phyloP scores from a whole-genome alignment of 768 basidiomycete species.

The Crassisporium funariophilum region DNA sequence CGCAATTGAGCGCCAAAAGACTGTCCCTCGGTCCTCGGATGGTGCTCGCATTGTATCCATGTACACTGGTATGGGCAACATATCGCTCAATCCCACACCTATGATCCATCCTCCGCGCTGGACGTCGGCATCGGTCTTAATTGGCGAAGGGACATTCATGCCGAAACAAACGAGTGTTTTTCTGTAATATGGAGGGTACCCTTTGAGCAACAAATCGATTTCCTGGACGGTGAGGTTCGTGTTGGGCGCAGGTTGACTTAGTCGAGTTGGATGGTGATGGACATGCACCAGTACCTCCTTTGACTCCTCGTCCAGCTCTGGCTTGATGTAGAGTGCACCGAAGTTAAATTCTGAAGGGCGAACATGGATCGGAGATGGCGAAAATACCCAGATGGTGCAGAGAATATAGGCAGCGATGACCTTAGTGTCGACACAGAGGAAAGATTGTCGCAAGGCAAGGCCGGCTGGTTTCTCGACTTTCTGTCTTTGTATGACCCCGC shows the following conservation, averaged over 20 bases:
- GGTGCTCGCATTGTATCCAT: neutral
- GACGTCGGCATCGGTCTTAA: neutral
- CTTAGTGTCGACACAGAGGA: neutral
- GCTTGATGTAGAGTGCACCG: neutral
- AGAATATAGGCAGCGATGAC: neutral
- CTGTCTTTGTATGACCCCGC: neutral
- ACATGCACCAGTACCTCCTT: neutral
- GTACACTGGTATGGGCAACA: neutral
- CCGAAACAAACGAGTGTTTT: neutral
- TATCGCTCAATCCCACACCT: neutral
- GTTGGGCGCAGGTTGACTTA: neutral
- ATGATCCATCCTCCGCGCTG: neutral
- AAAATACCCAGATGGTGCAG: neutral
- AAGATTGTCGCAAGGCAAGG: neutral
- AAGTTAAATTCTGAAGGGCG: neutral
- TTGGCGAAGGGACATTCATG: neutral
- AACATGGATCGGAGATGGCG: neutral
- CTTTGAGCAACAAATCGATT: neutral
- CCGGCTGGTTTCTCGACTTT: neutral
- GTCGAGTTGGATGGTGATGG: neutral
- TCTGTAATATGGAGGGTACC: neutral
- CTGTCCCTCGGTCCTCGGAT: neutral
- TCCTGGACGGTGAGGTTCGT: neutral
- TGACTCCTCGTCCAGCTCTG: neutral
- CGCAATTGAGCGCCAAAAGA: neutral